Evolutionary conservation across 768 basidiomycete genomes (phyloP), one percentile per base, ranked within the genome.

Genomic region (Tylopilus cervinicoccineus): DNA sequence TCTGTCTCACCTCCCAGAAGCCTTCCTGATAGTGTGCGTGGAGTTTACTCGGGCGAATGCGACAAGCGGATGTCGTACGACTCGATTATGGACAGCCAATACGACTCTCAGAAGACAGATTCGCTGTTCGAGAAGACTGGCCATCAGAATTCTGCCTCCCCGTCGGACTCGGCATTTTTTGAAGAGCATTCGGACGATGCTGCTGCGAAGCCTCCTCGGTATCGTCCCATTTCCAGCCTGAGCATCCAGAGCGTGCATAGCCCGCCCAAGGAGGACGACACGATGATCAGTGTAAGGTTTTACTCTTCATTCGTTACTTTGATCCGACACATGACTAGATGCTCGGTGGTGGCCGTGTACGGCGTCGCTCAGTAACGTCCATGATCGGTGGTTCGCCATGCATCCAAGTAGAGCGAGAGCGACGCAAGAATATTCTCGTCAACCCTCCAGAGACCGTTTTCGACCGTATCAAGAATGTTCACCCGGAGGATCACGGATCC

Each of bases 271-370:
- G 87, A 89, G 23, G 85, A 88, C 50, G 88, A 90, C 55, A 90
- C 89, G 0, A 88, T 89, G 86, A 84, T 90, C 39, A 79, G 78
- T 32, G 86, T 88, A 64, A 60, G 82, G 69, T 7, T 23, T n/a
- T 19, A 3, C 10, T 27, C 8, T 14, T 5, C 11, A 5, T 27
- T 43, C 32, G 23, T 2, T 23, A 47, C 24, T 41, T 19, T 45
- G 52, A 11, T 22, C 44, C 49, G 23, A 49, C 33, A 22, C 9
- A 38, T n/a, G 6, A 32, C 1, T 51, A 88, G 84, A 89, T 91
- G 87, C 69, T 90, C 28, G 88, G 84, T 41, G 88, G 86, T 45
- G 87, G 84, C 3, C 84, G 80, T 45, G 80, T 86, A 43, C 80
- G 83, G 26, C 80, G 87, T 27, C 69, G 74, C 12, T 88, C 88